Conservation (phyloP, 2,329 filamentous ascomycete species). For the Paecilomyces sp. region DNA sequence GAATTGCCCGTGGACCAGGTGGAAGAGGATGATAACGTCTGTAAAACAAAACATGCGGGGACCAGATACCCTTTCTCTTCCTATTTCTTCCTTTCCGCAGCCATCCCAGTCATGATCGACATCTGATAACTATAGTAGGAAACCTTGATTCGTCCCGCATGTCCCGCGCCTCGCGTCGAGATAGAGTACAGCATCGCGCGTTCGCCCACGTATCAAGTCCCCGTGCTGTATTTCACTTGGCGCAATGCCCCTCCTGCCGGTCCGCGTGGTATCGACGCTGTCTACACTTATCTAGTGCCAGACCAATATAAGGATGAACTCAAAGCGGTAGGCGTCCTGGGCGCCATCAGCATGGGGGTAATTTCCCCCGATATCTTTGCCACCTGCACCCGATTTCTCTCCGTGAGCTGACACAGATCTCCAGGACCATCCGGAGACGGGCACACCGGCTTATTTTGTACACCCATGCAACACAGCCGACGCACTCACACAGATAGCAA, state of each 20-base stretch:
- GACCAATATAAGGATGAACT: conserved; percentile 56
- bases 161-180: conserved; percentile 32
- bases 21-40: conserved; percentile 25
- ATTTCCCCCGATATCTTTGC: conserved; percentile 15
- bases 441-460: conserved; percentile 75
- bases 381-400: conserved; percentile 7
- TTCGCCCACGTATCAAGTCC: conserved; percentile 67
- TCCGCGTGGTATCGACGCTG: conserved; percentile 56
- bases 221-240: conserved; percentile 69
- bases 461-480: conserved; percentile 87
- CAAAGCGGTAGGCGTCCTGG: conserved; percentile 56
- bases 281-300: conserved; percentile 66
- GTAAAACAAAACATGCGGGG: conserved; percentile 4
- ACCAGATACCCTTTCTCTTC: background rate
- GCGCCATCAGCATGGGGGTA: conserved; percentile 71
- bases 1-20: conserved; percentile 10
- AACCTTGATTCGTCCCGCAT: conserved; percentile 29
- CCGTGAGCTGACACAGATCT: conserved; percentile 26
- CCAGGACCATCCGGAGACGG: conserved; percentile 77
- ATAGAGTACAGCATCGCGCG: conserved; percentile 68
- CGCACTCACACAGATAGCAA: conserved; percentile 61
- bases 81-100: background rate
- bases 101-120: conserved; percentile 4
- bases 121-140: conserved; percentile 33
- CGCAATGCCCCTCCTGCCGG: conserved; percentile 51